Base-by-base conservation (phyloP, 1,139 yeast species). In the Geotrichum carabidarum region DNA sequence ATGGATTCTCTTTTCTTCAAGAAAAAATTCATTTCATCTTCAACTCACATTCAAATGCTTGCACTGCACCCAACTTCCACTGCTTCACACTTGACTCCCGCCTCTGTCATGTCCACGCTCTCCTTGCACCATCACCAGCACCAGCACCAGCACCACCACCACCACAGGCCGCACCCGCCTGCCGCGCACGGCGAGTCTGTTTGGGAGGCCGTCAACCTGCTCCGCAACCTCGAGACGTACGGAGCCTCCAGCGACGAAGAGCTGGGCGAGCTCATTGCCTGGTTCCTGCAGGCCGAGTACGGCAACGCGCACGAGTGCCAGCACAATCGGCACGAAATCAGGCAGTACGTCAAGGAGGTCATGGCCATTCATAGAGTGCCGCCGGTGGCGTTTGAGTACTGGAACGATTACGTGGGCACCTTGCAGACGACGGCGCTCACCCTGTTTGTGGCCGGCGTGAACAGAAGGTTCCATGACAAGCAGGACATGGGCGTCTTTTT, bases 331-430 rank as follows among this genome's bases (percentile, higher is more conserved):
- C 48, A 41, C 18, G 50, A 44, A 36, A 51, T 51, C 18, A 22
- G 36, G 4, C 44, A 31, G 22, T 48, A 51, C 18, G 17, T 51
- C 12, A n/a, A 40, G 48, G 36, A 32, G 7, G 17, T 41, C 15
- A 44, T 51, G 12, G 27, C 46, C n/a, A 42, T 51, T 30, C 38
- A 36, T 11, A n/a, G 42, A 12, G 55, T 51, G 11, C 57, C 57
- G 4, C 14, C 30, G 0, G 45, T 47, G 35, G 57, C 54, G 30
- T 48, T 55, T 31, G 50, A 27, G 14, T 55, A 48, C 53, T 55
- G 57, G 57, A 40, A 40, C n/a, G 54, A 55, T 34, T 55, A 48
- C n/a, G 36, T 44, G 8, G 57, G 57, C 14, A 51, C 53, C 5
- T 43, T 49, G 31, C 53, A 41, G 7, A 18, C 44, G 2, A 51